Evolutionary conservation across 2,329 filamentous ascomycete species (phyloP).

Genomic region (Karstenula rhodostoma): DNA sequence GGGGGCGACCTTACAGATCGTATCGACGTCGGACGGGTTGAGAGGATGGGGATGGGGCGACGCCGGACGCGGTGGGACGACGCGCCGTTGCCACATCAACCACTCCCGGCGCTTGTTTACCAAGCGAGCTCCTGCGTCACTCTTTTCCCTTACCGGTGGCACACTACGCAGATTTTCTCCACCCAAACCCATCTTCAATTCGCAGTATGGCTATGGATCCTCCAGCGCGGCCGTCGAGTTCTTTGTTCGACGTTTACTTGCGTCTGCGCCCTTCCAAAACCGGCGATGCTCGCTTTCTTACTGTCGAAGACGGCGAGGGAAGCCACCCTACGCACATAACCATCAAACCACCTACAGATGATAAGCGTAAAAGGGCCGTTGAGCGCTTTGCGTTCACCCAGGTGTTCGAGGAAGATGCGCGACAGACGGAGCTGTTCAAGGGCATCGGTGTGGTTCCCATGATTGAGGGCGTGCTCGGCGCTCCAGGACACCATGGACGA

Average conservation of each 20-base stretch:
- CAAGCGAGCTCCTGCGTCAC: constrained; percentile 2
- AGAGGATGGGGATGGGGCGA: neutral
- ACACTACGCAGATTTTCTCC: constrained; percentile 20
- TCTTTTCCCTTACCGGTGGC: constrained; percentile 11
- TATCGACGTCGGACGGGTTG: no score
- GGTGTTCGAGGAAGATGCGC: constrained; percentile 87
- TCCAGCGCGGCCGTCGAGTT: constrained; percentile 48
- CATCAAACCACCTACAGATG: constrained; percentile 73
- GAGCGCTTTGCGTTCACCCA: constrained; percentile 95
- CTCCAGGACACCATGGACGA: constrained; percentile 76
- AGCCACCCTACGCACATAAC: constrained; percentile 59
- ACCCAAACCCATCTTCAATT: constrained; percentile 10
- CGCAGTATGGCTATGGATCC: constrained; percentile 45
- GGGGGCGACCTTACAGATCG: no score
- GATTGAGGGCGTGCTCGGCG: constrained; percentile 81
- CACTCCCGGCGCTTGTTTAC: constrained; percentile 2
- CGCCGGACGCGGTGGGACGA: no score
- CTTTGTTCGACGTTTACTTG: constrained; percentile 90
- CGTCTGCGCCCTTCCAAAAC: constrained; percentile 67
- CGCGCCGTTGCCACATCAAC: neutral
- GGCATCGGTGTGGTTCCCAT: constrained; percentile 77
- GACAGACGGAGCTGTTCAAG: constrained; percentile 86
- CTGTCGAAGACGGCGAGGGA: constrained; percentile 67
- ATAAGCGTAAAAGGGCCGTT: constrained; percentile 82
- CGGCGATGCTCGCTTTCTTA: constrained; percentile 69